phyloP scores from a whole-genome alignment of 23 red algal genomes.

The Gracilariopsis chorda region DNA sequence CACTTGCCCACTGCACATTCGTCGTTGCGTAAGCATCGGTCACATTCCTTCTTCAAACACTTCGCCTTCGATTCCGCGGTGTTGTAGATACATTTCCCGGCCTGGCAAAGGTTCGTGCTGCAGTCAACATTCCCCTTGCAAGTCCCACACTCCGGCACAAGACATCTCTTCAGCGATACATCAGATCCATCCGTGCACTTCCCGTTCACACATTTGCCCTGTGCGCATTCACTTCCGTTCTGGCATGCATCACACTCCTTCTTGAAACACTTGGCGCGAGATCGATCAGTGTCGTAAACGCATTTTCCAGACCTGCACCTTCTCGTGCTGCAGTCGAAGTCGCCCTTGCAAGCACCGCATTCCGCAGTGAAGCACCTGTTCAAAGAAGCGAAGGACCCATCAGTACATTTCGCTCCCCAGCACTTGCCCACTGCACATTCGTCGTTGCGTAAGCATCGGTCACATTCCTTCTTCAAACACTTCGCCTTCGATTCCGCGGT shows the following conservation, averaged over 20 bases:
- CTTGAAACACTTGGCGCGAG: slow-evolving; percentile 33
- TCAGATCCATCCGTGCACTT: too few relatives aligned
- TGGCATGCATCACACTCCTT: neutral
- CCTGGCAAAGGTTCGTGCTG: too few relatives aligned
- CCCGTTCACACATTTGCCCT: neutral
- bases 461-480: slow-evolving; percentile 58
- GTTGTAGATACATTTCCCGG: too few relatives aligned
- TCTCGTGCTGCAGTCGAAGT: slow-evolving; percentile 21
- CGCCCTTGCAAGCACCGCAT: neutral
- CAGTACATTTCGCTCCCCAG: neutral
- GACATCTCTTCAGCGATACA: too few relatives aligned
- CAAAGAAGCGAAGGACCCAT: neutral
- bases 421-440: neutral
- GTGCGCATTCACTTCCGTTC: neutral
- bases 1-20: too few relatives aligned
- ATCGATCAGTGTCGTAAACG: slow-evolving; percentile 21
- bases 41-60: too few relatives aligned
- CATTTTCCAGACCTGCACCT: slow-evolving; percentile 17
- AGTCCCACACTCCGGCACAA: too few relatives aligned
- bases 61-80: too few relatives aligned
- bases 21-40: too few relatives aligned
- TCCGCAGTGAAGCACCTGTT: neutral
- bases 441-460: neutral
- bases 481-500: neutral
- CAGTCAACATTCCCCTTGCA: too few relatives aligned